Base-by-base conservation (phyloP, 1,284 basidiomycete species). In the Sparassis latifolia region DNA sequence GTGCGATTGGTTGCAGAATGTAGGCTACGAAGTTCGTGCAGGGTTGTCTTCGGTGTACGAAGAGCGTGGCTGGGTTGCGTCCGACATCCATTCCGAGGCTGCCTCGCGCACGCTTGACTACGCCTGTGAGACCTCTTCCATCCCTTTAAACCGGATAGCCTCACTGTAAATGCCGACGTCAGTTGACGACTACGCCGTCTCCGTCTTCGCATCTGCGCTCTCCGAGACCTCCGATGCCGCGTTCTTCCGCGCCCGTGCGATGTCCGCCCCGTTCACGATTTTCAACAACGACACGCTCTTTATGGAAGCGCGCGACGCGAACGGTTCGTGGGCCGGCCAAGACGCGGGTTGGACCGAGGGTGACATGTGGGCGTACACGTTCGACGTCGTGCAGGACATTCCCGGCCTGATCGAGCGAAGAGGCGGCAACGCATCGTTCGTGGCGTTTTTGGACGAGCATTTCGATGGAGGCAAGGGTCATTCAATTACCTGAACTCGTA, bases 331-430 rank as follows among this genome's bases (percentile, higher is more conserved):
- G 80, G 89, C 87, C 1, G 86, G 89, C 10, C 72, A 74, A 31
- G 75, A 81, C 49, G 75, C 66, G 10, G 89, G 84, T 0, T 91
- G 85, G 89, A 90, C 84, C 5, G 89, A 89, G 69, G 89, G 86
- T 37, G 89, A 92, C 64, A 85, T 86, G 68, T 90, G 87, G 87
- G 84, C 84, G 5, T 91, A 92, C 64, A 82, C 84, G 2, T 84
- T 90, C 56, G 84, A 88, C 47, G 86, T 89, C 4, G 78, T 86
- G 4, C 85, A 89, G 49, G 84, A 89, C 55, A 66, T 90, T 1
- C 74, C 80, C 2, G 78, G 74, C 2, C 71, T 93, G 28, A 80
- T 88, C 20, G 67, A 76, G 52, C 72, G 73, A 38, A 75, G 84
- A 47, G 88, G 89, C 20, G 88, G 89, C 0, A 78, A 81, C 9